Base-by-base conservation (phyloP, 2,329 filamentous ascomycete species). In the Pseudocercospora cruenta region DNA sequence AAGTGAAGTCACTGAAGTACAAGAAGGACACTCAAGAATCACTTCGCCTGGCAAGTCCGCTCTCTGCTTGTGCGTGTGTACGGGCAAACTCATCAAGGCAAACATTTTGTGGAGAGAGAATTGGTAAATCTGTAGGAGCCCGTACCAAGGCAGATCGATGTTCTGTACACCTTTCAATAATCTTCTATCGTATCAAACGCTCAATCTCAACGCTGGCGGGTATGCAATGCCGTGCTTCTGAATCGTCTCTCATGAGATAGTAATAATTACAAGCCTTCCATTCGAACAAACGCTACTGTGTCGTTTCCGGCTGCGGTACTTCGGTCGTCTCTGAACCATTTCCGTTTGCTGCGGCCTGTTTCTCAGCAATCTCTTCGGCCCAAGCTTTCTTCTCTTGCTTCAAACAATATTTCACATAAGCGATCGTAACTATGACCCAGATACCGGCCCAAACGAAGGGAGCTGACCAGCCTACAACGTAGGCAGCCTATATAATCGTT, bases 391-490 rank as follows among this genome's bases (percentile, higher is more conserved):
- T 69, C 70, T 80, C 79, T 26, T 75, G 65, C 62, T 67, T 74
- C 51, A 80, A 65, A 63, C 72, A 76, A 54, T 66, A 74, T 70
- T 82, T 76, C 19, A 83, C 82, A 75, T 82, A 85, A 28, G 73
- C 75, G 54, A 80, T 80, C 2, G 82, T 85, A n/a, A 78, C 72
- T 57, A 76, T 69, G 1, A 82, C 77, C 82, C 82, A 84, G 7
- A 83, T 62, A 22, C 77, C 82, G 1, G 81, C 83, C 82, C 82
- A 85, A 10, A 82, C 70, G 74, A 84, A 85, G 12, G 83, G 83
- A 4, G 81, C 72, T 4, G 79, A 75, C 83, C 83, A 85, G 22
- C 83, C 83, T 55, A 84, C 80, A 45, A 82, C 77, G 68, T 84
- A 85, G 14, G 82, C 83, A 49, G 80, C 80, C 55, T 58, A n/a